Conservation (phyloP, 1,284 basidiomycete genomes). For the Tranzscheliella williamsii region DNA sequence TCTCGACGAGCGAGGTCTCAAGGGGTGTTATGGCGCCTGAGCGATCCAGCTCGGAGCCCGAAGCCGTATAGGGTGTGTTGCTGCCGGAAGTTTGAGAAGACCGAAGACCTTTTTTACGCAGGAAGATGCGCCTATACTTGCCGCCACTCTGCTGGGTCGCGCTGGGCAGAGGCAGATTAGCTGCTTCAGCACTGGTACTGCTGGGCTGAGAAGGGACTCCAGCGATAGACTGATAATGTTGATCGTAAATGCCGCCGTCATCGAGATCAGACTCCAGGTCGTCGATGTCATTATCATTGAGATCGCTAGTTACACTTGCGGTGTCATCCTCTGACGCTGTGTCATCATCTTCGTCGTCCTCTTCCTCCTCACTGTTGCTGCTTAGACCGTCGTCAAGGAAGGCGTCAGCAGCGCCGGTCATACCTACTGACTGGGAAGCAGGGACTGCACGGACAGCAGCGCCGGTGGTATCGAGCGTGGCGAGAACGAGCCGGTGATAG, state of each 20-base stretch:
- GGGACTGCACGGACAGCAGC: slow-evolving; percentile 46
- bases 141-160: slow-evolving; percentile 4
- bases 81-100: slow-evolving; percentile 18
- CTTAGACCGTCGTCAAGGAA: slow-evolving; percentile 49
- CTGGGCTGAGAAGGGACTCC: slow-evolving; percentile 2
- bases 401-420: slow-evolving; percentile 36
- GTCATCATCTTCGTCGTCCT: slow-evolving; percentile 20
- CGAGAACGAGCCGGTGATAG: slow-evolving; percentile 37
- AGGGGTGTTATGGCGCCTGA: slow-evolving; percentile 9
- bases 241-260: slow-evolving; percentile 23
- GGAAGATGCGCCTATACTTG: slow-evolving; percentile 30
- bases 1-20: slow-evolving; percentile 1
- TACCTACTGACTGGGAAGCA: slow-evolving; percentile 50
- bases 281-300: slow-evolving; percentile 3
- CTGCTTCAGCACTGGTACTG: not conserved
- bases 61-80: slow-evolving; percentile 11
- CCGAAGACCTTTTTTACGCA: slow-evolving; percentile 13
- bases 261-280: slow-evolving; percentile 17
- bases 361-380: slow-evolving; percentile 29
- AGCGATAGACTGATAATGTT: slow-evolving; percentile 35
- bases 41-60: slow-evolving; percentile 11
- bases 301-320: slow-evolving; percentile 15
- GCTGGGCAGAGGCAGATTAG: slow-evolving; percentile 5
- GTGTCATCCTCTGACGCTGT: slow-evolving; percentile 13
- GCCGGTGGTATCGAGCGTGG: slow-evolving; percentile 19